Conservation (phyloP, 192 early-diverging fungal species). For the Linnemannia zychae region DNA sequence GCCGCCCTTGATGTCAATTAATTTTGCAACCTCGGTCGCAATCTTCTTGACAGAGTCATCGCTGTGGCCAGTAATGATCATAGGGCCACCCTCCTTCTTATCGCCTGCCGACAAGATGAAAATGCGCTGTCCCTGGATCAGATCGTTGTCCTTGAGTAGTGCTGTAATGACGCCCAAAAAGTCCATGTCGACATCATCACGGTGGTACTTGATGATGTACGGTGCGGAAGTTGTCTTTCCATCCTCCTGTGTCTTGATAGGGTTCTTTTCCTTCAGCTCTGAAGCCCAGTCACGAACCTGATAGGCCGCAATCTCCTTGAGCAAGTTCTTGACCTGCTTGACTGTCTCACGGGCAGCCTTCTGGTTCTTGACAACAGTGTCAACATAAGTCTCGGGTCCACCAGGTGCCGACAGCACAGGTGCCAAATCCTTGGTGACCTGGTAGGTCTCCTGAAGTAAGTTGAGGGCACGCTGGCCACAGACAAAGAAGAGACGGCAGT, state of each 20-base stretch:
- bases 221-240: not conserved
- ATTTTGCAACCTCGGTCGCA: conserved; percentile 28
- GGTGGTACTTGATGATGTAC: conserved; percentile 49
- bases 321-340: conserved; percentile 53
- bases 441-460: conserved; percentile 52
- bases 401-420: conserved; percentile 53
- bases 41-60: conserved; percentile 57
- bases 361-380: conserved; percentile 53
- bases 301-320: conserved; percentile 57
- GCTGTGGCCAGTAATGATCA: conserved; percentile 56
- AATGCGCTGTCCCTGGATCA: conserved; percentile 34
- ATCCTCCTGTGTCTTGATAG: not conserved
- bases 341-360: conserved; percentile 37
- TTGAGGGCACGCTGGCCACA: conserved; percentile 72
- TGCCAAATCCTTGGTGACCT: conserved; percentile 51
- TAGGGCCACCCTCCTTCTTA: conserved; percentile 56
- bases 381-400: conserved; percentile 58
- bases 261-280: conserved; percentile 44
- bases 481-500: conserved; percentile 77
- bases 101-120: conserved; percentile 60
- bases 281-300: conserved; percentile 40
- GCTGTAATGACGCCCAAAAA: conserved; percentile 47
- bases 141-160: conserved; percentile 49
- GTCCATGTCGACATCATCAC: conserved; percentile 66
- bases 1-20: conserved; percentile 63